Evolutionary conservation across 2,329 filamentous ascomycete genomes (phyloP).

Genomic region (Alternaria alternata): DNA sequence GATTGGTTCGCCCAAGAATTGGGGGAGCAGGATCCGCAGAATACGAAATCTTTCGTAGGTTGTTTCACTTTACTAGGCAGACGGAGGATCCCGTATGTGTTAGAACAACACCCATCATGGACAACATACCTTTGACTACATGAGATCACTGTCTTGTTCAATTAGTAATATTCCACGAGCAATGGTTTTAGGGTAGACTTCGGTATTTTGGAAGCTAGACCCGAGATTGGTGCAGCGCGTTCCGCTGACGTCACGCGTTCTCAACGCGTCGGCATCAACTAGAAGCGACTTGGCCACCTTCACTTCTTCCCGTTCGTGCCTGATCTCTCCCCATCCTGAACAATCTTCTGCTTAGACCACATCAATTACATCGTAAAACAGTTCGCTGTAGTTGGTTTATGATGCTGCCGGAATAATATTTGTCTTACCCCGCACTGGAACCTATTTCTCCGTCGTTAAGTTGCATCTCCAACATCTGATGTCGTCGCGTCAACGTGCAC

Average conservation of each 20-base stretch:
- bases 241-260: background rate
- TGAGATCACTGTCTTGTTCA: rapidly evolving
- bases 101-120: too few species aligned
- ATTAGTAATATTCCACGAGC: background rate
- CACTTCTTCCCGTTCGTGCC: background rate
- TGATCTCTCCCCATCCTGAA: background rate
- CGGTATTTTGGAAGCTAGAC: background rate
- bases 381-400: background rate
- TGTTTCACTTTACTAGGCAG: too few species aligned
- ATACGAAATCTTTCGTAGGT: too few species aligned
- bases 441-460: background rate
- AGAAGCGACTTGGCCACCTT: background rate
- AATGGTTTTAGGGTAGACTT: background rate
- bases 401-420: background rate
- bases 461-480: background rate
- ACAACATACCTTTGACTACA: too few species aligned
- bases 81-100: too few species aligned
- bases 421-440: background rate
- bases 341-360: background rate
- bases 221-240: background rate
- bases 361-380: too few species aligned
- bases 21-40: rapidly evolving
- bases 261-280: background rate
- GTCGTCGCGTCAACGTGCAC: background rate
- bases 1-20: too few species aligned